Base-by-base conservation (phyloP, 2,329 filamentous ascomycete genomes). In the Pseudocercospora fijiensis region DNA sequence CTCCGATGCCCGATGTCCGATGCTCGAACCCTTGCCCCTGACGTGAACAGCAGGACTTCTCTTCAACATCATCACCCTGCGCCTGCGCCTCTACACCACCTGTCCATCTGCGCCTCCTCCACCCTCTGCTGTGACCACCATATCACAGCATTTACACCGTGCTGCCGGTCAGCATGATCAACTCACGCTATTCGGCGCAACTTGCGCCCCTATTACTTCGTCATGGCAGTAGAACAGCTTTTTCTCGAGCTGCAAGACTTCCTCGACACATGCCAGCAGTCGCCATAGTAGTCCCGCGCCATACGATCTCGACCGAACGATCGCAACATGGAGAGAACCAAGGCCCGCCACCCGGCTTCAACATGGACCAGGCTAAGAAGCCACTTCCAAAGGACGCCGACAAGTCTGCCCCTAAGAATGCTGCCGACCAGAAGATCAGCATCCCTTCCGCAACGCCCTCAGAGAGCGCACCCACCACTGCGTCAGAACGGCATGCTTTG, bases 331-430 rank as follows among this genome's bases (percentile, higher is more conserved):
- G 56, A 57, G 69, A 72, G 51, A 66, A 63, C 18, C 82, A 84
- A 60, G 88, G 85, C 56, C 93, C 92, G 51, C 93, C 93, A 62
- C 93, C 92, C 13, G 93, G 93, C 27, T 97, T 96, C 82, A 93
- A 95, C 75, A 83, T 90, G n/a, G 88, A 94, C 74, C 84, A 92
- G 80, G 93, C 93, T 70, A 94, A 92, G 85, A 94, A 92, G 76
- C 90, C 92, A 11, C 81, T 95, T 55, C 79, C 87, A 1, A 86
- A 86, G 73, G 85, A 89, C 61, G 75, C 79, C 64, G 73, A 69
- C 70, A 77, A 73, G 57, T 72, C 74, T 61, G 49, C 61, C 6
- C 66, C 71, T 56, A 71, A 71, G 63, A 67, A 68, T 33, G 63
- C 69, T 20, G 58, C 61, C 30, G 64, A 60, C 11, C 62, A 69